Evolutionary conservation across 139 green algal genomes (phyloP).

Genomic region (Chlamydomonas applanata): DNA sequence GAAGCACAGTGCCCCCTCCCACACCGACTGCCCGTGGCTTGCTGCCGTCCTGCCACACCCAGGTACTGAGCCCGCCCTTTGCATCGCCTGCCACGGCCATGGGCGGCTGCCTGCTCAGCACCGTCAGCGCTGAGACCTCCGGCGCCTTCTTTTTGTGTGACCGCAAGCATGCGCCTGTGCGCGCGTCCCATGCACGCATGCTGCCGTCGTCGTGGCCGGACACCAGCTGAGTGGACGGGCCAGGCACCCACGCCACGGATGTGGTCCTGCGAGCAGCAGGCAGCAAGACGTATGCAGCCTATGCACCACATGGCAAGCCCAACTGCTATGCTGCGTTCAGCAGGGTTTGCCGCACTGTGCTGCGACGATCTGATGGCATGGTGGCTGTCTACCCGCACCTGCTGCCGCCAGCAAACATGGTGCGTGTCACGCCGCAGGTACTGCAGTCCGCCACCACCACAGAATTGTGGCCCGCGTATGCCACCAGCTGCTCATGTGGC

Average conservation of each 20-base stretch:
- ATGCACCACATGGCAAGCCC: no score
- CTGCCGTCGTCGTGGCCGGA: constrained; percentile 35
- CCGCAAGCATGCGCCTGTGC: constrained; percentile 11
- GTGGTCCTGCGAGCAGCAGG: background rate
- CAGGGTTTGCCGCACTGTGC: no score
- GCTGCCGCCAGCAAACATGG: constrained; percentile 17
- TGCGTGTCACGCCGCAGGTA: constrained; percentile 15
- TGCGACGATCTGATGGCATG: no score
- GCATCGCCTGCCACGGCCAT: constrained; percentile 12
- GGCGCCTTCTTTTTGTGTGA: constrained; percentile 28
- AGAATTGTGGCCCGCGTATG: constrained; percentile 35
- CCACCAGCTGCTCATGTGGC: constrained; percentile 21
- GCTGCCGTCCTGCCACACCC: background rate
- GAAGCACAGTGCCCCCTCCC: background rate
- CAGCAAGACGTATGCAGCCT: no score
- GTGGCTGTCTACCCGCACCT: constrained; percentile 6
- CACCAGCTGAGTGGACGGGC: constrained; percentile 4
- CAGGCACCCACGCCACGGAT: no score
- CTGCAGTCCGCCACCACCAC: constrained; percentile 22
- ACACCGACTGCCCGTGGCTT: background rate
- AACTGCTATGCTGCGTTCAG: no score
- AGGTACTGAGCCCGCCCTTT: constrained; percentile 20
- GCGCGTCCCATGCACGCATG: constrained; percentile 26
- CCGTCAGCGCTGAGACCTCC: constrained; percentile 30
- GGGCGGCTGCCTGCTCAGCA: constrained; percentile 1